A percentile compares a stretch with the other conserved stretches of the same genome.
These are phyloP conservation scores for Beauveria varroae DNA, from an alignment of 2,329 filamentous ascomycete genomes.

Conservation along the genomic window DNA sequence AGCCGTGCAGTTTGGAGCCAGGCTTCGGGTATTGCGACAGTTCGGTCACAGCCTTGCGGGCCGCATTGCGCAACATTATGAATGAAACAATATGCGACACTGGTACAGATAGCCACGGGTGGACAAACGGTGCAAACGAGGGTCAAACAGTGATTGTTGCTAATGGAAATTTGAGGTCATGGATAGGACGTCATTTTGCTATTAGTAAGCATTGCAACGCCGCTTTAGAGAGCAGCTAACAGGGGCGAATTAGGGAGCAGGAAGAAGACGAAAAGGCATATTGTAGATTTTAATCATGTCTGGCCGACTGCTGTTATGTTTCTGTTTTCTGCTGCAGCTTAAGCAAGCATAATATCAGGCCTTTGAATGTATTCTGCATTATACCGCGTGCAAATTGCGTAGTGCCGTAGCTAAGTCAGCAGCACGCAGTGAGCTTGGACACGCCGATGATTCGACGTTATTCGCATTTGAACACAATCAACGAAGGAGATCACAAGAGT, in stretches of 20 bases:
- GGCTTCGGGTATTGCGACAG: constrained; percentile 67
- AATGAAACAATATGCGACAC: background rate
- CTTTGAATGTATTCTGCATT: too few relatives aligned
- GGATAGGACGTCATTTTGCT: background rate
- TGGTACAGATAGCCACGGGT: background rate
- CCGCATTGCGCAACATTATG: constrained; percentile 45
- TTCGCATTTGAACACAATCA: too few relatives aligned
- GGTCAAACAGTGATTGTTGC: background rate
- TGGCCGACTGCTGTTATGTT: too few relatives aligned
- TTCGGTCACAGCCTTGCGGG: constrained; percentile 63
- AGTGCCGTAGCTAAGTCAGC: too few relatives aligned
- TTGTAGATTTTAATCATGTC: too few relatives aligned
- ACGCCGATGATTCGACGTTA: too few relatives aligned
- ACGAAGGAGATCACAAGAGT: too few relatives aligned
- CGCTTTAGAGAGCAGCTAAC: background rate
- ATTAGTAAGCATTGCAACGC: constrained; percentile 10
- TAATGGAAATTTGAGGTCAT: background rate
- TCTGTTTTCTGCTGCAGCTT: too few relatives aligned
- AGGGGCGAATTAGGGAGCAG: background rate
- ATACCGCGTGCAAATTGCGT: too few relatives aligned
- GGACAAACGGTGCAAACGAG: background rate
- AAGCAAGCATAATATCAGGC: too few relatives aligned
- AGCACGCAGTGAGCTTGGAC: too few relatives aligned
- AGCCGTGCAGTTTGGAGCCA: constrained; percentile 85
- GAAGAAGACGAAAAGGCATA: too few relatives aligned